These are phyloP conservation scores for Smallanthus sonchifolius DNA, from an alignment of 129 eudicot species.

Conservation along the genomic window DNA sequence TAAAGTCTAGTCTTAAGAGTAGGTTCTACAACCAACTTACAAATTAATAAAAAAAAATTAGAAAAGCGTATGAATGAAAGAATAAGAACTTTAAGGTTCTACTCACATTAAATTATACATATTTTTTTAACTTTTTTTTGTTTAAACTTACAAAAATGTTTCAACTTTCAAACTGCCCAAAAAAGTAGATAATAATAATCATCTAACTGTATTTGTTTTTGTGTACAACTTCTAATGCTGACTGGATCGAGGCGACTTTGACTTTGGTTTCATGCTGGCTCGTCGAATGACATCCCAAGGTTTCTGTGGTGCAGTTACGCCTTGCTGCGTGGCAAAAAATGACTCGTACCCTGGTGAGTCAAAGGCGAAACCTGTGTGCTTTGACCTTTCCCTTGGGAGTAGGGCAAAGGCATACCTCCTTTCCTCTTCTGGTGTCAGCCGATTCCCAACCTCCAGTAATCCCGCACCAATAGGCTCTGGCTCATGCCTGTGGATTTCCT, in stretches of 20 bases:
- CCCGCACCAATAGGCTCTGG: slow-evolving; percentile 63
- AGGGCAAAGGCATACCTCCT: slow-evolving; percentile 81
- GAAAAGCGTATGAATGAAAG: slow-evolving; percentile 20
- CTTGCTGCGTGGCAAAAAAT: slow-evolving; percentile 89
- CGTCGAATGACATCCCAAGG: slow-evolving; percentile 96
- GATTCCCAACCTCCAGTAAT: slow-evolving; percentile 56
- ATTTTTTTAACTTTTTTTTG: neutral
- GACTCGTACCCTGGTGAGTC: slow-evolving; percentile 99
- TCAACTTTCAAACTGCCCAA: slow-evolving; percentile 13
- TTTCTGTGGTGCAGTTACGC: slow-evolving; percentile 81
- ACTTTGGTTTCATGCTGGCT: slow-evolving; percentile 70
- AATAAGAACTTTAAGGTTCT: slow-evolving; percentile 26
- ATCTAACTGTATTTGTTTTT: slow-evolving; percentile 9
- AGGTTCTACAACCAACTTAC: too few relatives aligned
- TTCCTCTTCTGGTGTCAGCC: slow-evolving; percentile 79
- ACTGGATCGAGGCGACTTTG: slow-evolving; percentile 42
- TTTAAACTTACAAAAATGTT: slow-evolving; percentile 27
- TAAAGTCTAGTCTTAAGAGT: too few relatives aligned
- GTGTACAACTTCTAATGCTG: slow-evolving; percentile 35
- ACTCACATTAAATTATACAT: slow-evolving; percentile 31
- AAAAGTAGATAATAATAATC: slow-evolving; percentile 17
- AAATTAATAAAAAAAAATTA: too few relatives aligned
- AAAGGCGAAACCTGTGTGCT: slow-evolving; percentile 95
- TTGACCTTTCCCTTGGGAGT: slow-evolving; percentile 78
- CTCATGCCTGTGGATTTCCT: slow-evolving; percentile 83